Base-by-base conservation (phyloP, 2,329 filamentous ascomycete genomes). In the Lasiodiplodia theobromae region DNA sequence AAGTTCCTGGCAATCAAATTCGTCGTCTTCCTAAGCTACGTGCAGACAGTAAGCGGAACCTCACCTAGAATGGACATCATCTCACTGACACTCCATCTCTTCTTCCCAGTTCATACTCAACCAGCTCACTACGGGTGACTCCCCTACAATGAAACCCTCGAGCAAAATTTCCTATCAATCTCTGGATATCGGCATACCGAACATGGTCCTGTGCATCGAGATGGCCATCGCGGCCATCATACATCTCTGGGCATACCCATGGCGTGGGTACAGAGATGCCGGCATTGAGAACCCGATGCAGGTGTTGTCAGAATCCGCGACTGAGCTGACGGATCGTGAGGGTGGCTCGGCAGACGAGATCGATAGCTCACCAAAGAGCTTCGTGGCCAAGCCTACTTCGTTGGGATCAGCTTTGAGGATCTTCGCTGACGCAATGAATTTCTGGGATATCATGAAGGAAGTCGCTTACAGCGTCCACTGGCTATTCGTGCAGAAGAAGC, bases 1-100 rank as follows among this genome's bases (percentile, higher is more conserved):
- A 96, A 95, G 79, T 89, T 96, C 31, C 74, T 92, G n/a, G 90
- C 91, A 72, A 94, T 96, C 79, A 95, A 95, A 79, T 85, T 94
- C 37, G 92, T 95, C 74, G 92, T 96, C 74, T 95, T 95, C 82
- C 84, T 96, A 71, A 93, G 89, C 37, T 94, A 95, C 79, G 95
- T 92, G 92, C 92, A 96, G 75, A 60, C 56, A 3, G 53, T 56
- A 37, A 7, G 52, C 25, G 4, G 11, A 23, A 12, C 11, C 44
- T 5, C 18, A 21, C 18, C 11, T 6, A 52, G 11, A 21, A 23
- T 23, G 49, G 11, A 52, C 18, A 10, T 52, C 49, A 1, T 21
- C 21, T 7, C 21, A 21, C 25, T 14, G 14, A 54, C 23, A 4
- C n/a, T 10, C 16, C 52, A 53, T 28, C 6, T 23, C 86, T 72